These are phyloP conservation scores for Hermanozyma aechmeae DNA, from an alignment of 805 yeast species.

Conservation along the genomic window DNA sequence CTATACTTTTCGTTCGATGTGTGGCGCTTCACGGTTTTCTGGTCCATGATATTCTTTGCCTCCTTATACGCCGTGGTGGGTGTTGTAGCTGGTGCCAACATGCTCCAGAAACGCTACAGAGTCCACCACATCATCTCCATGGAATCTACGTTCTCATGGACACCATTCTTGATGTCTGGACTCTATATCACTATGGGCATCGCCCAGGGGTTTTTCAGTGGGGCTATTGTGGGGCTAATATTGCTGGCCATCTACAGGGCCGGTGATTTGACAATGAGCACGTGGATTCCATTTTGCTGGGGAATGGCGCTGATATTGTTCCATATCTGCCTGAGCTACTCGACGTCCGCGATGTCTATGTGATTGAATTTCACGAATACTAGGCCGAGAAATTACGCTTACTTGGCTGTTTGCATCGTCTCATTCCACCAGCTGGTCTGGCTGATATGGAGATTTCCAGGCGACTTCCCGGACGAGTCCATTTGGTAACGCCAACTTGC, in stretches of 20 bases:
- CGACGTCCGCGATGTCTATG: conserved; percentile 29
- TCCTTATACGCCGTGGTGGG: conserved; percentile 62
- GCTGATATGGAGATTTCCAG: no score
- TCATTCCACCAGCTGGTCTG: no score
- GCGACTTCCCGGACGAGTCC: no score
- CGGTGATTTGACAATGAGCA: conserved; percentile 79
- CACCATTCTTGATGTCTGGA: conserved; percentile 33
- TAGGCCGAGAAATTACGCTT: no score
- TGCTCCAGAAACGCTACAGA: conserved; percentile 14
- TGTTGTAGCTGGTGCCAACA: conserved; percentile 35
- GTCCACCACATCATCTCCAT: conserved; percentile 17
- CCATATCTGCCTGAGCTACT: conserved; percentile 58
- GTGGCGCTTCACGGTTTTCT: conserved; percentile 73
- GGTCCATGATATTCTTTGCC: conserved; percentile 67
- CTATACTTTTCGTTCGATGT: conserved; percentile 65
- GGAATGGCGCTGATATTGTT: conserved; percentile 60
- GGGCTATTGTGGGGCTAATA: conserved; percentile 70
- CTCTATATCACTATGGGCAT: conserved; percentile 47
- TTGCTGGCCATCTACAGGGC: conserved; percentile 68
- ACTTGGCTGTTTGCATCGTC: no score
- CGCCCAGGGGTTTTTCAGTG: conserved; percentile 58
- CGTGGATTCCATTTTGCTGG: conserved; percentile 91
- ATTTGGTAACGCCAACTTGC: no score
- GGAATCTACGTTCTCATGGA: conserved; percentile 6
- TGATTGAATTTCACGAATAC: no score